phyloP scores from a whole-genome alignment of 441 rosid genomes.

The Pelargonium cotyledonis region DNA sequence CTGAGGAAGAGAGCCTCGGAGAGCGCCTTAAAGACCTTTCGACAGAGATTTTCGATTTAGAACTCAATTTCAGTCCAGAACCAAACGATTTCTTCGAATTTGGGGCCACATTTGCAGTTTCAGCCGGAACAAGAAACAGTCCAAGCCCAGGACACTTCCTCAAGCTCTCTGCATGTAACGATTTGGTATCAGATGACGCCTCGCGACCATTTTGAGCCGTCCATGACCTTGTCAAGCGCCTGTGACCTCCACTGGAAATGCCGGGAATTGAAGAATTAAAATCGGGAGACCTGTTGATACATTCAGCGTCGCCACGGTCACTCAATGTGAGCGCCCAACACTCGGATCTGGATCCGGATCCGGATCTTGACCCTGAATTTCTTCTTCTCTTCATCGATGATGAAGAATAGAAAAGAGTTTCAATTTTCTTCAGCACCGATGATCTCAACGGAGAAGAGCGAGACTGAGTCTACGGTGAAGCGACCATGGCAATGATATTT shows the following conservation, averaged over 20 bases:
- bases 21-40: conserved; percentile 4
- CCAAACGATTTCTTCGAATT: neutral
- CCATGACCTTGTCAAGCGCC: neutral
- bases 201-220: neutral
- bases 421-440: too few relatives aligned
- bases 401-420: too few relatives aligned
- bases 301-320: too few relatives aligned
- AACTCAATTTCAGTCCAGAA: neutral
- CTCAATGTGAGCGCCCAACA: too few relatives aligned
- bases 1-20: conserved; percentile 8
- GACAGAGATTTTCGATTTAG: neutral
- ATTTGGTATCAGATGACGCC: neutral
- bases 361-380: too few relatives aligned
- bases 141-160: conserved; percentile 14
- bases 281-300: too few relatives aligned
- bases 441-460: too few relatives aligned
- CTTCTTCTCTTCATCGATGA: too few relatives aligned
- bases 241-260: neutral
- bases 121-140: neutral
- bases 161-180: conserved; percentile 2
- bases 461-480: too few relatives aligned
- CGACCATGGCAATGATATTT: too few relatives aligned
- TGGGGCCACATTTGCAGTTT: conserved; percentile 9
- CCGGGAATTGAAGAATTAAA: neutral
- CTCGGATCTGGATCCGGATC: too few relatives aligned